A percentile compares a stretch with the other conserved stretches of the same genome.
These are phyloP conservation scores for Cercospora janseana DNA, from an alignment of 2,329 filamentous ascomycete genomes.

Conservation along the genomic window DNA sequence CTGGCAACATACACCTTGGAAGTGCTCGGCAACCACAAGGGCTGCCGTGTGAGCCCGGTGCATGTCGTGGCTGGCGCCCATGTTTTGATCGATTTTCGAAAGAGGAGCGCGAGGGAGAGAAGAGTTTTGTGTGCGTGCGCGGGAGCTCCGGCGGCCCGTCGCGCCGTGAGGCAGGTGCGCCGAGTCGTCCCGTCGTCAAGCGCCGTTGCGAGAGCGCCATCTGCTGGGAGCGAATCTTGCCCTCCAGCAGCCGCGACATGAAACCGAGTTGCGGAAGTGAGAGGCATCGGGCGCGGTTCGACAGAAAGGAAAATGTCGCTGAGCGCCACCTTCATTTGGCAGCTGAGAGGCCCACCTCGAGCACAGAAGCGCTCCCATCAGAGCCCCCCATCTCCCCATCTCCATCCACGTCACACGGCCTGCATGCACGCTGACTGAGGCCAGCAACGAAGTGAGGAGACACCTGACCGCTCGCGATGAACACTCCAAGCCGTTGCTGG, in stretches of 20 bases:
- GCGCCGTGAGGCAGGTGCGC: neutral
- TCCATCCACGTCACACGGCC: no score
- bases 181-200: conserved; percentile 6
- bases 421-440: no score
- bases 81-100: conserved; percentile 56
- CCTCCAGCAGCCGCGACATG: conserved; percentile 4
- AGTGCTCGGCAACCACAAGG: conserved; percentile 30
- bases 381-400: no score
- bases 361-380: neutral
- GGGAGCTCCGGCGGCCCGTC: neutral
- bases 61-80: conserved; percentile 69
- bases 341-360: neutral
- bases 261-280: conserved; percentile 9
- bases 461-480: no score
- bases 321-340: no score
- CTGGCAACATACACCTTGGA: conserved; percentile 69
- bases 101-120: conserved; percentile 30
- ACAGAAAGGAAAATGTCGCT: no score
- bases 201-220: neutral
- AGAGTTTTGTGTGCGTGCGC: conserved; percentile 15
- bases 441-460: no score
- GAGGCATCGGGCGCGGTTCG: neutral
- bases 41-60: conserved; percentile 40
- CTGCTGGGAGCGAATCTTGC: conserved; percentile 1
- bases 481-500: no score